These are phyloP conservation scores for Leptographium flavum DNA, from an alignment of 2,329 filamentous ascomycete genomes.

Conservation along the genomic window DNA sequence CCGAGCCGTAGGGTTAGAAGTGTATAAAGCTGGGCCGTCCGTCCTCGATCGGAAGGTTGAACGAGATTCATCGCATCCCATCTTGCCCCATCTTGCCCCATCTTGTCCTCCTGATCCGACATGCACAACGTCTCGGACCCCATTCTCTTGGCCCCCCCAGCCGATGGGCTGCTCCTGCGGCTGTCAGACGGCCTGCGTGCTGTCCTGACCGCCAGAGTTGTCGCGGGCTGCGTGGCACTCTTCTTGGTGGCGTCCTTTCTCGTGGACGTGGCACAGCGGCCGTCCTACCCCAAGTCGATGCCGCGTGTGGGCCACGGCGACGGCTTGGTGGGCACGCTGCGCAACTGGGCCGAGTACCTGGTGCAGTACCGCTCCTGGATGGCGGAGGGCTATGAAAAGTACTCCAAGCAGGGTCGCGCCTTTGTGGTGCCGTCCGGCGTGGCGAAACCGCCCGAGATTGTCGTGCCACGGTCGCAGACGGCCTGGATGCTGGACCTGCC, in stretches of 20 bases:
- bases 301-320: constrained; percentile 25
- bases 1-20: too few relatives aligned
- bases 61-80: too few relatives aligned
- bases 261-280: constrained; percentile 24
- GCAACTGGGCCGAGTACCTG: constrained; percentile 25
- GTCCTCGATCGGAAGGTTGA: too few relatives aligned
- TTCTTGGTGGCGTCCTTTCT: constrained; percentile 24
- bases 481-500: constrained; percentile 32
- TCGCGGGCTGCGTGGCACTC: neutral
- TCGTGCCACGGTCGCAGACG: constrained; percentile 28
- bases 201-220: neutral
- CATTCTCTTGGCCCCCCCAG: neutral
- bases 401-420: constrained; percentile 24
- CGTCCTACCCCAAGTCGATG: constrained; percentile 24
- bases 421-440: constrained; percentile 28
- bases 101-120: too few relatives aligned
- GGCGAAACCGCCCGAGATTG: constrained; percentile 26
- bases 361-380: constrained; percentile 25
- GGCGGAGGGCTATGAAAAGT: constrained; percentile 27
- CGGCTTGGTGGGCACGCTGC: constrained; percentile 21
- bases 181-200: neutral
- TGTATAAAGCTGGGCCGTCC: too few relatives aligned
- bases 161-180: neutral
- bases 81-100: too few relatives aligned
- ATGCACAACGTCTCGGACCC: neutral